Base-by-base conservation (phyloP, 1,139 yeast genomes). In the Magnusiomyces fungicola region DNA sequence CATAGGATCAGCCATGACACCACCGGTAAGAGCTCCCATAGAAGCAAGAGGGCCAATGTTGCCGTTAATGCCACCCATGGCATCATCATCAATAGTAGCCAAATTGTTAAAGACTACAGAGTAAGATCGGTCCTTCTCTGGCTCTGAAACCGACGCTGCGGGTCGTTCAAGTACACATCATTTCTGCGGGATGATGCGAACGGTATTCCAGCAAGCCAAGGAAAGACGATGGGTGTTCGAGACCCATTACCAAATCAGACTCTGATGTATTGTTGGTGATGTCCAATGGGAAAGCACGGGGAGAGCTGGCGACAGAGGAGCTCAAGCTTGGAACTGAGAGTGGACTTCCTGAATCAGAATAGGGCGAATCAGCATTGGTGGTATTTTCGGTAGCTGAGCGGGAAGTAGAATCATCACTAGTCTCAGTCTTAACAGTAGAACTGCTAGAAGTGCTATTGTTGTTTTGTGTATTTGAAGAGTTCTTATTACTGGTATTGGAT, bases 151-250 rank as follows among this genome's bases (percentile, higher is more conserved):
- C 63, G 73, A 69, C 73, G 73, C 73, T 66, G 73, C 73, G 50
- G 73, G 71, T 58, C 73, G 56, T 54, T 52, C 51, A 48, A 47
- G 43, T 43, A 51, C 53, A 55, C 70, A 68, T 57, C 73, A 69
- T 60, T 69, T 55, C 73, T 68, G 73, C 73, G 61, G 73, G 69
- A 68, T 69, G 73, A 67, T 69, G 73, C 73, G 71, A 58, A 66
- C 56, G 63, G 56, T 51, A 50, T 47, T 53, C 55, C 46, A 46
- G 47, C 45, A 49, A 32, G 45, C 53, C 56, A 47, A 49, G 23
- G 22, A 21, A 21, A 41, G 23, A 45, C 40, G 51, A 47, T 25
- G 53, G 51, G 38, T 42, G 46, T 33, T 48, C 46, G n/a, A 32
- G 40, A 43, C 41, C 39, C 45, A 43, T 29, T n/a, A 43, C 51